Conservation (phyloP, 257 asterid species). For the Perilla frutescens region DNA sequence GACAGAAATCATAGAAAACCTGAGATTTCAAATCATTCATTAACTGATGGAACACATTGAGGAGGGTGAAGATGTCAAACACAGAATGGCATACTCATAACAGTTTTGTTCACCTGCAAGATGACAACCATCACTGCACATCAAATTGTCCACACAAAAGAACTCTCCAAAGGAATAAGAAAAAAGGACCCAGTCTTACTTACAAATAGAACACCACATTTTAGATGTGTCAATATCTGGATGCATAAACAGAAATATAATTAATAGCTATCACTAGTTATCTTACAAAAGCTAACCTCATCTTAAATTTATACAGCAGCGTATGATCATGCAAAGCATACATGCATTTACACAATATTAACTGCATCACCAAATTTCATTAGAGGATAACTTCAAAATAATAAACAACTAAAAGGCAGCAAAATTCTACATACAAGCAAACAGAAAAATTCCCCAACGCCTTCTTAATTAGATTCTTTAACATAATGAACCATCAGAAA, state of each 20-base stretch:
- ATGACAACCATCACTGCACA: constrained; percentile 23
- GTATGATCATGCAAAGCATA: background rate
- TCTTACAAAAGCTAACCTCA: background rate
- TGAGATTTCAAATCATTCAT: constrained; percentile 54
- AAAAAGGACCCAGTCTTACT: background rate
- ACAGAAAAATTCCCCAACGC: constrained; percentile 5
- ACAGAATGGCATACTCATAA: constrained; percentile 67
- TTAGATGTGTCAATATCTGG: constrained; percentile 1
- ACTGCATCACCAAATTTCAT: constrained; percentile 2
- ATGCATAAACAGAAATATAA: background rate
- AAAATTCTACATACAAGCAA: constrained; percentile 19
- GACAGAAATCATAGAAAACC: constrained; percentile 48
- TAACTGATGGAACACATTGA: constrained; percentile 73
- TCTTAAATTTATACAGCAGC: constrained; percentile 19
- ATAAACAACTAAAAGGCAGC: constrained; percentile 1
- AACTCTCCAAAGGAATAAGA: background rate
- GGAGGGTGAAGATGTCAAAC: constrained; percentile 73
- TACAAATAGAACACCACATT: background rate
- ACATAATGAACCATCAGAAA: constrained; percentile 20
- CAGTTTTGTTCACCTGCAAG: constrained; percentile 49
- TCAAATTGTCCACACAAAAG: constrained; percentile 6
- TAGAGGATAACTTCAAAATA: constrained; percentile 21
- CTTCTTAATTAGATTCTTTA: too few relatives aligned
- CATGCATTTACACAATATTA: constrained; percentile 1
- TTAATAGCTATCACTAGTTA: constrained; percentile 1